A percentile compares a stretch with the other conserved stretches of the same genome.
These are phyloP conservation scores for Exophiala bonariae DNA, from an alignment of 2,329 filamentous ascomycete genomes.

Conservation along the genomic window DNA sequence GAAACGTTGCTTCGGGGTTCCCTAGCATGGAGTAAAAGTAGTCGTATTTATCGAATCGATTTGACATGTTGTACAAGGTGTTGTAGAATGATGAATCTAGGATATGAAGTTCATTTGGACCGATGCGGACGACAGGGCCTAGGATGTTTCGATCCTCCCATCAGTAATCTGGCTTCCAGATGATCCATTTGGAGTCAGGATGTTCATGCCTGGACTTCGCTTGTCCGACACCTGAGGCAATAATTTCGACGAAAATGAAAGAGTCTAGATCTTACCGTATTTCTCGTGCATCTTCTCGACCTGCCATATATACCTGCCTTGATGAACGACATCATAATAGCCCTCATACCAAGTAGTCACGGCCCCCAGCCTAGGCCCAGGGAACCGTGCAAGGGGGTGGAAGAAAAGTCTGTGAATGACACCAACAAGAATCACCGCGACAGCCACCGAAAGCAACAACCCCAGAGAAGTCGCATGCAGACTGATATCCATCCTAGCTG, in stretches of 20 bases:
- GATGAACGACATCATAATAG: constrained; percentile 26
- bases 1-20: constrained; percentile 30
- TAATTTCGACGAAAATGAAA: neutral
- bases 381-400: constrained; percentile 9
- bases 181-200: neutral
- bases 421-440: constrained; percentile 9
- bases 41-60: constrained; percentile 1
- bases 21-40: neutral
- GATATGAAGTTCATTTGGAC: constrained; percentile 15
- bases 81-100: constrained; percentile 10
- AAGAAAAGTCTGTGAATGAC: constrained; percentile 10
- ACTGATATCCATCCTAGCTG: no score
- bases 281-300: constrained; percentile 29
- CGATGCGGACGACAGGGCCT: constrained; percentile 17
- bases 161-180: no score
- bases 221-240: neutral
- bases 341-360: constrained; percentile 37
- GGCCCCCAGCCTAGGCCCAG: constrained; percentile 12
- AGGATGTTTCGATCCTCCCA: neutral
- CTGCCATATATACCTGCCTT: constrained; percentile 30
- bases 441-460: constrained; percentile 16
- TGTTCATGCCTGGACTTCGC: no score
- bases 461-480: no score
- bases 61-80: constrained; percentile 5
- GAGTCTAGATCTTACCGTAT: constrained; percentile 27